phyloP scores from a whole-genome alignment of 208 protist species.

The Trypanosoma scelopori region DNA sequence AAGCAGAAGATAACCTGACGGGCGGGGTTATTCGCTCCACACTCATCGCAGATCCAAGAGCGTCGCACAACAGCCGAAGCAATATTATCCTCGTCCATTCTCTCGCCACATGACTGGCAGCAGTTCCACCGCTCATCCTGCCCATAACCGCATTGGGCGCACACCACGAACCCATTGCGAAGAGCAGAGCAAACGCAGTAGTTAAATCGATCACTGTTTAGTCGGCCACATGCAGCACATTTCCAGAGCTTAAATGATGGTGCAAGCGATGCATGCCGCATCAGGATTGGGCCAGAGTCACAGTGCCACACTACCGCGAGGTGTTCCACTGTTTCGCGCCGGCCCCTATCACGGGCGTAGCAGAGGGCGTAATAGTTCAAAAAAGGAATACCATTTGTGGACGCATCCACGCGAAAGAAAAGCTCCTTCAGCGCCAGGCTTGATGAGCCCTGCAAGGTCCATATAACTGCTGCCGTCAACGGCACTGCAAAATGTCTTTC shows the following conservation, averaged over 20 bases:
- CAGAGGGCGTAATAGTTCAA: slow-evolving; percentile 78
- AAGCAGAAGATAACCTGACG: slow-evolving; percentile 69
- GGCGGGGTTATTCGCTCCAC: slow-evolving; percentile 64
- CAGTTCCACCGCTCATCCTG: slow-evolving; percentile 72
- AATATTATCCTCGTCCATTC: slow-evolving; percentile 25
- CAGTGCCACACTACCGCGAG: slow-evolving; percentile 67
- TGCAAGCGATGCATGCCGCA: slow-evolving; percentile 39
- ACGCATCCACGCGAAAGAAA: slow-evolving; percentile 48
- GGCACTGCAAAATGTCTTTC: slow-evolving; percentile 40
- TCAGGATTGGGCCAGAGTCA: slow-evolving; percentile 43
- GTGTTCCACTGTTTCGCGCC: slow-evolving; percentile 52
- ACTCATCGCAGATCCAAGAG: slow-evolving; percentile 62
- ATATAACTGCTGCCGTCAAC: slow-evolving; percentile 41
- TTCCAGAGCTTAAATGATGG: slow-evolving; percentile 74
- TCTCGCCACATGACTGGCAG: slow-evolving; percentile 64
- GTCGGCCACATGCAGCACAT: slow-evolving; percentile 68
- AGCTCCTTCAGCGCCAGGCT: slow-evolving; percentile 53
- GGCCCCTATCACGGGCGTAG: slow-evolving; percentile 58
- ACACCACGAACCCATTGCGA: slow-evolving; percentile 72
- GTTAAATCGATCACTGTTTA: slow-evolving; percentile 89
- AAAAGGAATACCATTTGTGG: slow-evolving; percentile 67
- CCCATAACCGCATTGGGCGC: slow-evolving; percentile 57
- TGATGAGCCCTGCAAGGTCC: slow-evolving; percentile 32
- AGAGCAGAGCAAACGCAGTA: slow-evolving; percentile 88
- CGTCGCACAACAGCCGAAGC: slow-evolving; percentile 49